A percentile compares a stretch with the other conserved stretches of the same genome.
Conservation (phyloP, 1,284 basidiomycete genomes). For the Apiotrichum gamsii region DNA sequence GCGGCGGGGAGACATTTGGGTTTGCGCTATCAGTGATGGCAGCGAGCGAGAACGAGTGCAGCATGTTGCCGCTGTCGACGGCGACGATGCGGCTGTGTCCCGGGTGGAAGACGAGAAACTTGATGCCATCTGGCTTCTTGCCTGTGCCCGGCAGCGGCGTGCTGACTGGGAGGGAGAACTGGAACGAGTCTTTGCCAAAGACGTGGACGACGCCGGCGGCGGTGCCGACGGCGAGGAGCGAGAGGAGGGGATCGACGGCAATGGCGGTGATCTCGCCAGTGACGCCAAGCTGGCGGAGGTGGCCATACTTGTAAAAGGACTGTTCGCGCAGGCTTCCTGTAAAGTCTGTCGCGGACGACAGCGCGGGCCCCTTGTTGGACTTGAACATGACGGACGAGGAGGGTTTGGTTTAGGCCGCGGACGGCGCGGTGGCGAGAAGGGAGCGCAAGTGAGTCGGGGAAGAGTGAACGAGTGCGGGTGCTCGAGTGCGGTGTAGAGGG, state of each 20-base stretch:
- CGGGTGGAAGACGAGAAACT: constrained; percentile 45
- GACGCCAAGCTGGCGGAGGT: constrained; percentile 40
- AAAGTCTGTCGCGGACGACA: constrained; percentile 36
- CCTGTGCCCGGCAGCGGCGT: not conserved
- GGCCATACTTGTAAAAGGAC: constrained; percentile 45
- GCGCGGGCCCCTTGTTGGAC: constrained; percentile 25
- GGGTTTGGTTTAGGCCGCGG: too few species aligned
- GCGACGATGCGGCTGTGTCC: constrained; percentile 40
- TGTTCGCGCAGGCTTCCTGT: constrained; percentile 42
- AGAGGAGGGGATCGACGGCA: constrained; percentile 64
- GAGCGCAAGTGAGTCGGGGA: too few species aligned
- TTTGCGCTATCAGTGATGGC: constrained; percentile 32
- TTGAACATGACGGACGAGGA: constrained; percentile 37
- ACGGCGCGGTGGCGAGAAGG: too few species aligned
- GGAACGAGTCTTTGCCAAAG: constrained; percentile 38
- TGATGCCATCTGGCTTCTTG: constrained; percentile 21
- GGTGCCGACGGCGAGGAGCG: constrained; percentile 65
- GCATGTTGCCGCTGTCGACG: constrained; percentile 37
- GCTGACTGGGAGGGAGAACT: constrained; percentile 35
- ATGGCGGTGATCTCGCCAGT: constrained; percentile 56
- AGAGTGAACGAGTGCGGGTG: too few species aligned
- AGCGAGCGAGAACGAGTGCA: constrained; percentile 36
- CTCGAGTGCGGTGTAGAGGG: too few species aligned
- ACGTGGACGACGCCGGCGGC: constrained; percentile 41
- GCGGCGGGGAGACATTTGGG: constrained; percentile 28